Evolutionary conservation across 2,329 filamentous ascomycete species (phyloP).

Genomic region (Lasiodiplodia theobromae): DNA sequence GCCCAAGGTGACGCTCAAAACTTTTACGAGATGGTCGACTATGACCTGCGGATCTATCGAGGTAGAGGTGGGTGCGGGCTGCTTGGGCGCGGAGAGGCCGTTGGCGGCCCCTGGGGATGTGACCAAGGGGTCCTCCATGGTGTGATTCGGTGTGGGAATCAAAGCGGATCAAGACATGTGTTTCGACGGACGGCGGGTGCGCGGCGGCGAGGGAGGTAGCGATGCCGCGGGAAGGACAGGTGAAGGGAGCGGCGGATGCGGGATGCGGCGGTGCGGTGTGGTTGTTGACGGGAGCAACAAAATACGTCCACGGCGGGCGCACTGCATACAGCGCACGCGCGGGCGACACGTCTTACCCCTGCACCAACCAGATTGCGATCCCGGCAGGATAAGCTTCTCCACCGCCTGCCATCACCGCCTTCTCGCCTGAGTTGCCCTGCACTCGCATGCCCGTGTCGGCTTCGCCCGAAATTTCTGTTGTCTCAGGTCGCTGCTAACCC

Average conservation of each 20-base stretch:
- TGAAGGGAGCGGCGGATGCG: constrained; percentile 3
- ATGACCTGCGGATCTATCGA: constrained; percentile 56
- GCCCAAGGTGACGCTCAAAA: constrained; percentile 57
- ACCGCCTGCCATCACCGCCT: constrained; percentile 24
- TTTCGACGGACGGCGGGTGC: not conserved
- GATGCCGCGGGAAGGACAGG: constrained; percentile 5
- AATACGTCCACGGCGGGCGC: constrained; percentile 11
- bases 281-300: constrained; percentile 24
- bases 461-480: not conserved
- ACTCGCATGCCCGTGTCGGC: not conserved
- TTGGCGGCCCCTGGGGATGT: constrained; percentile 47
- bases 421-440: not conserved
- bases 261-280: constrained; percentile 15
- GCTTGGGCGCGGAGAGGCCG: constrained; percentile 42
- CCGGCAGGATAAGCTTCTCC: not conserved
- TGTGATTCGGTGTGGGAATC: constrained; percentile 30
- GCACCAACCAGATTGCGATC: constrained; percentile 10
- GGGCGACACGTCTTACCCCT: constrained; percentile 15
- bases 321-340: constrained; percentile 16
- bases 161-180: constrained; percentile 26
- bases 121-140: constrained; percentile 51
- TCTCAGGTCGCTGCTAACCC: not conserved
- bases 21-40: constrained; percentile 56
- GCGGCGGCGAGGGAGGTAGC: constrained; percentile 3
- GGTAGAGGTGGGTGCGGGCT: constrained; percentile 42